Conservation (phyloP, 2,329 filamentous ascomycete genomes). For the Coniochaeta prunicola region DNA sequence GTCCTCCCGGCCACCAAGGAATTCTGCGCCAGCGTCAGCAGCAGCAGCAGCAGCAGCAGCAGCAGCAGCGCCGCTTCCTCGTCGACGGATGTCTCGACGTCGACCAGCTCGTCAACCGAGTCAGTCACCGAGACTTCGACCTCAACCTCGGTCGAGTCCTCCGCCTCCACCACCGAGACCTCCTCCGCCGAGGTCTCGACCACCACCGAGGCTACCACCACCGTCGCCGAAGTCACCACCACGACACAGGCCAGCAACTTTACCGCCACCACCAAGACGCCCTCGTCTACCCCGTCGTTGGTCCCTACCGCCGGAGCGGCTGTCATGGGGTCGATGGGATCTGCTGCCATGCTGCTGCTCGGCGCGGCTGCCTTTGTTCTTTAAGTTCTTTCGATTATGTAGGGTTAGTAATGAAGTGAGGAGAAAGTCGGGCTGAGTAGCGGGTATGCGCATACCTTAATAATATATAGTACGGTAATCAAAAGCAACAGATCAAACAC, state of each 20-base stretch:
- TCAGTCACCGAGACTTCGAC: neutral
- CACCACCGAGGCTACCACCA: neutral
- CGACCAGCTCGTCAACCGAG: neutral
- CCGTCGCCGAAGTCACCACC: neutral
- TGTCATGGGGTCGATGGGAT: conserved; percentile 7
- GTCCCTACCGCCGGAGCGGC: conserved; percentile 8
- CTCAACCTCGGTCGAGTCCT: neutral
- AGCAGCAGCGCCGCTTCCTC: neutral
- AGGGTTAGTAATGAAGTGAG: neutral
- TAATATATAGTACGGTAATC: neutral
- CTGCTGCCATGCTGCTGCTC: conserved; percentile 10
- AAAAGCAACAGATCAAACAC: neutral
- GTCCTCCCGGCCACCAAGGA: conserved; percentile 38
- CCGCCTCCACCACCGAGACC: neutral
- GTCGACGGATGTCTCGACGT: neutral
- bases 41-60: conserved; percentile 28
- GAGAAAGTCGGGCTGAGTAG: neutral
- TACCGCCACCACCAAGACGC: conserved; percentile 2
- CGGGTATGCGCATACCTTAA: neutral
- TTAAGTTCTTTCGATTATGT: conserved; percentile 4
- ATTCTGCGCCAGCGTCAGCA: conserved; percentile 51
- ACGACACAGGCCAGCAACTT: conserved; percentile 3
- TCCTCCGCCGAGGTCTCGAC: neutral
- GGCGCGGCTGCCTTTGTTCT: conserved; percentile 14
- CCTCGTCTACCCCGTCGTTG: neutral